phyloP scores from a whole-genome alignment of 257 asterid genomes.

The Nicotiana tomentosiformis region DNA sequence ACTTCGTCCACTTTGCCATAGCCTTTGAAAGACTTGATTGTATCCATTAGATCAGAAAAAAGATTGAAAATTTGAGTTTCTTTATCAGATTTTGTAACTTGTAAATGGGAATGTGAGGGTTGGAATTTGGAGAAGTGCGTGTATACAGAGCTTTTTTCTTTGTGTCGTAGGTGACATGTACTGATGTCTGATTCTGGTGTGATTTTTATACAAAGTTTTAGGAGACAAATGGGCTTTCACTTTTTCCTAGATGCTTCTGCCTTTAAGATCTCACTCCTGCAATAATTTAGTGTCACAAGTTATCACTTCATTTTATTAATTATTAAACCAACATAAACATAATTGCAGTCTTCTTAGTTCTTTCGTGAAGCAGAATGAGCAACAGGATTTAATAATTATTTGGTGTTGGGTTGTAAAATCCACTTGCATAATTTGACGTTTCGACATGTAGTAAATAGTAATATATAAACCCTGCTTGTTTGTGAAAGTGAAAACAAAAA shows the following conservation, averaged over 20 bases:
- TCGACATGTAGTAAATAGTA: too few relatives aligned
- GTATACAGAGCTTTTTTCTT: not conserved
- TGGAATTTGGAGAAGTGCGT: not conserved
- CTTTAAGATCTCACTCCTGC: not conserved
- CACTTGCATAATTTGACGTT: too few relatives aligned
- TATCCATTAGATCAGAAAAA: constrained; percentile 35
- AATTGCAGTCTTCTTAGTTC: not conserved
- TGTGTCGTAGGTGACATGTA: not conserved
- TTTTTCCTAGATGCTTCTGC: constrained; percentile 3
- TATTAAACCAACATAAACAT: not conserved
- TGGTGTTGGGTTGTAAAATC: too few relatives aligned
- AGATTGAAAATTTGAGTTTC: not conserved
- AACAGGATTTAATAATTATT: not conserved
- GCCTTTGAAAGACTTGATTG: constrained; percentile 67
- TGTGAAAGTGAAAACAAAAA: not conserved
- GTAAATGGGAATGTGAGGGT: not conserved
- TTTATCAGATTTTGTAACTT: not conserved
- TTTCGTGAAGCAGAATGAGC: not conserved
- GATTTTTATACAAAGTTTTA: not conserved
- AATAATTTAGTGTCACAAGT: not conserved
- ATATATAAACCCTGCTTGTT: not conserved
- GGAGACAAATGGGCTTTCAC: not conserved
- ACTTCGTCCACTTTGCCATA: constrained; percentile 69
- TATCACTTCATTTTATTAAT: not conserved
- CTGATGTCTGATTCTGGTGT: not conserved